A percentile compares a stretch with the other conserved stretches of the same genome.
These are phyloP conservation scores for Verticillium isaacii DNA, from an alignment of 2,329 filamentous ascomycete genomes.

Conservation along the genomic window DNA sequence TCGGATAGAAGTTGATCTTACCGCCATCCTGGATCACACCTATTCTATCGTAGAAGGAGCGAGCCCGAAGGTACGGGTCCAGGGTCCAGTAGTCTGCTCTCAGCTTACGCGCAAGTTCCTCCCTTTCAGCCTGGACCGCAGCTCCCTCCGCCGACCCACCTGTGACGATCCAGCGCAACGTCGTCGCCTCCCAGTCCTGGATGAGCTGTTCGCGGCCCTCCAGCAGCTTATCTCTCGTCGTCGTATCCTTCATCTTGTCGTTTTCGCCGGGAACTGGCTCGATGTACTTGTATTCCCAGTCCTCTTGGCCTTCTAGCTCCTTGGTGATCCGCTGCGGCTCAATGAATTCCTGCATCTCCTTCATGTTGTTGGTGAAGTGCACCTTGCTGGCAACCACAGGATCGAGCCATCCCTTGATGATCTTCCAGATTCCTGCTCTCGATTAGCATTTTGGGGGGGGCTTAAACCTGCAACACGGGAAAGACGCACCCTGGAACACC, in stretches of 20 bases:
- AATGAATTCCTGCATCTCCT: slow-evolving; percentile 77
- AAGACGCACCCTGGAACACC: slow-evolving; percentile 77
- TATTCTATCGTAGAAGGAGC: slow-evolving; percentile 78
- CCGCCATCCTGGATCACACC: slow-evolving; percentile 67
- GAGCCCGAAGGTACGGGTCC: slow-evolving; percentile 80
- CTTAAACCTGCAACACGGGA: slow-evolving; percentile 13
- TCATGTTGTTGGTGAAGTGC: slow-evolving; percentile 79
- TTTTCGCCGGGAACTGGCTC: slow-evolving; percentile 78
- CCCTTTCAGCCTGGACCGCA: slow-evolving; percentile 53
- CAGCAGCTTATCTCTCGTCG: slow-evolving; percentile 58
- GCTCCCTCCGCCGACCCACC: slow-evolving; percentile 30
- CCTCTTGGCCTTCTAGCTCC: slow-evolving; percentile 80
- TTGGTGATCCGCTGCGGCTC: slow-evolving; percentile 65
- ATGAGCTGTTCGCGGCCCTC: slow-evolving; percentile 61
- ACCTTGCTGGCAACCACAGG: slow-evolving; percentile 93
- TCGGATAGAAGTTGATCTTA: slow-evolving; percentile 64
- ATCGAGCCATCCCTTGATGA: slow-evolving; percentile 94
- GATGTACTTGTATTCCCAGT: slow-evolving; percentile 77
- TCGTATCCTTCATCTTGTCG: slow-evolving; percentile 61
- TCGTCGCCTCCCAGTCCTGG: slow-evolving; percentile 68
- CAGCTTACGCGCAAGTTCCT: slow-evolving; percentile 58
- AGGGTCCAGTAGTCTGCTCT: slow-evolving; percentile 79
- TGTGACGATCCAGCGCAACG: slow-evolving; percentile 67
- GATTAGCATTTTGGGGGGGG: not conserved
- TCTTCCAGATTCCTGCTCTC: slow-evolving; percentile 77